Base-by-base conservation (phyloP, 75 land plant species). In the Sequoia sempervirens region DNA sequence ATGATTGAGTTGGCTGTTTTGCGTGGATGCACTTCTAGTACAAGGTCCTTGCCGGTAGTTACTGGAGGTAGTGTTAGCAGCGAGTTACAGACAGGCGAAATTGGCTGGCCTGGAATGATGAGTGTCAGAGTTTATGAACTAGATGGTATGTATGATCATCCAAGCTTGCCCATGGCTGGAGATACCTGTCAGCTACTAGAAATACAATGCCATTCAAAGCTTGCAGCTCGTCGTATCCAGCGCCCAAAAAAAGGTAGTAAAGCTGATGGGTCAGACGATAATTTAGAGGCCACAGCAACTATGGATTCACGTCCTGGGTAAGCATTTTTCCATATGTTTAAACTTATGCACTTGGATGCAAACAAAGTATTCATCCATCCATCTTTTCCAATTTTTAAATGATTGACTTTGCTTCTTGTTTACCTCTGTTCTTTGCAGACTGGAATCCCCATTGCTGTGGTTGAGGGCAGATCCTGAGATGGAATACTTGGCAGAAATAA, bases 91-190 rank as follows among this genome's bases (percentile, higher is more conserved):
- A 91, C 88, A 76, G 85, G 85, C 70, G 98, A 92, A 80, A 83
- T 81, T 88, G 98, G 99, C 18, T 97, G 99, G 99, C 99, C 99
- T 82, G 99, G 99, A 47, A 96, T 97, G 98, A 97, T 97, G 99
- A 97, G 93, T 69, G 91, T 97, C 47, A 86, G 96, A 45, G 90
- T 94, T 81, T 91, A 96, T 90, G 99, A 97, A 85, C 87, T 96
- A 79, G 98, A 97, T 89, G 98, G 98, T 73, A 92, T 91, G 91
- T 96, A 90, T 89, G 99, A 97, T 84, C 99, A 97, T 91, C 99
- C 99, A 17, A 91, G 88, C 83, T 86, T 97, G 41, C 92, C 99
- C 28, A 92, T 97, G 96, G 89, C 98, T 86, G 99, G 99, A 78
- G 99, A 97, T 36, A 37, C 90, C 11, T 93, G 92, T 83, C 99